Percentiles rank a stretch among this genome's conserved stretches.
Evolutionary conservation across 164 flowering plant genomes (phyloP).

Genomic region (Kingdonia uniflora): DNA sequence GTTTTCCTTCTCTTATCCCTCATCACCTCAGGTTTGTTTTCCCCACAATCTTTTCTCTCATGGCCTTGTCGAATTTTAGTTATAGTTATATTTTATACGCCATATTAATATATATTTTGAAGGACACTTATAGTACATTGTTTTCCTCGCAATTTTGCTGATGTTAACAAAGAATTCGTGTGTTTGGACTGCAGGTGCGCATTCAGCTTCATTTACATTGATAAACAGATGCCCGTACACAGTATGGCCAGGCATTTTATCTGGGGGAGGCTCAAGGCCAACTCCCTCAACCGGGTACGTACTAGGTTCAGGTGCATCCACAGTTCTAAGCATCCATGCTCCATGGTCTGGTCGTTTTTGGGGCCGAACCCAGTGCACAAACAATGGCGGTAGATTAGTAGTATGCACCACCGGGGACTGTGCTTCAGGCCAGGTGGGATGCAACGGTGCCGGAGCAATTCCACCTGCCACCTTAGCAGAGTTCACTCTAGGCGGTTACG

Average conservation of each 20-base stretch:
- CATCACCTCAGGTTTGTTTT: no score
- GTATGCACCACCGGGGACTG: constrained; percentile 29
- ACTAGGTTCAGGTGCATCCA: constrained; percentile 9
- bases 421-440: constrained; percentile 15
- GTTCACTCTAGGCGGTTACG: constrained; percentile 15
- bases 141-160: no score
- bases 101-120: no score
- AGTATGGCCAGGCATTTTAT: constrained; percentile 28
- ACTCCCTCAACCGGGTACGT: constrained; percentile 19
- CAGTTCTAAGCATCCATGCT: constrained; percentile 5
- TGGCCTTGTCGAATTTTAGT: no score
- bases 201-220: neutral
- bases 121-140: no score
- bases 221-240: constrained; percentile 8
- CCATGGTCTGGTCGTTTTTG: constrained; percentile 34
- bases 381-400: constrained; percentile 13
- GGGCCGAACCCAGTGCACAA: constrained; percentile 30
- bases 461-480: constrained; percentile 34
- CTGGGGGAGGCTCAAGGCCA: constrained; percentile 13
- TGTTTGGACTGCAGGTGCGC: neutral
- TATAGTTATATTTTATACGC: no score
- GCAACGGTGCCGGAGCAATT: constrained; percentile 24
- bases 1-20: no score
- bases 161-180: no score
- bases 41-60: no score